phyloP scores from a whole-genome alignment of 2,329 filamentous ascomycete species.

The Ascochyta fabae region DNA sequence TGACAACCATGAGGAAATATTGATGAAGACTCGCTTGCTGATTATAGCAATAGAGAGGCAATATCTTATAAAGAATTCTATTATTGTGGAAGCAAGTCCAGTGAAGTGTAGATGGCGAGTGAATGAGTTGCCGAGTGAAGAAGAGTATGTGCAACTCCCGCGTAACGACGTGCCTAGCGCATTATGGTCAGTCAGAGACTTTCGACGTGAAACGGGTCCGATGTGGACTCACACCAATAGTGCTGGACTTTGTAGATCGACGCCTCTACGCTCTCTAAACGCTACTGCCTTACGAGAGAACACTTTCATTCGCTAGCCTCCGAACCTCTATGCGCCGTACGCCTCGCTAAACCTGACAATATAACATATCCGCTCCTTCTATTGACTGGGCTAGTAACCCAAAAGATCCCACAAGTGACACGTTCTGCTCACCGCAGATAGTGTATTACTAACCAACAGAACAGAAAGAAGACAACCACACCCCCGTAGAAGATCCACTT shows the following conservation, averaged over 20 bases:
- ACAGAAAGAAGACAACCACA: conserved; percentile 83
- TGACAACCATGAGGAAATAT: not conserved
- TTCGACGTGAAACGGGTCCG: no score
- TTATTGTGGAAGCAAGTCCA: no score
- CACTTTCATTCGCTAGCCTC: not conserved
- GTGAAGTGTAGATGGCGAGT: no score
- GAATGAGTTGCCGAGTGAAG: no score
- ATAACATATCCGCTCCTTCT: not conserved
- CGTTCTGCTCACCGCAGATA: conserved; percentile 64
- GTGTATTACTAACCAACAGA: conserved; percentile 90
- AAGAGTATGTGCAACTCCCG: no score
- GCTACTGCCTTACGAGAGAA: not conserved
- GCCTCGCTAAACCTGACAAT: conserved; percentile 25
- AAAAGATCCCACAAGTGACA: not conserved
- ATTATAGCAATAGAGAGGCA: no score
- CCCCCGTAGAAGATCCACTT: conserved; percentile 97
- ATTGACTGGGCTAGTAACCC: not conserved
- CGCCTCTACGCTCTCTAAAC: not conserved
- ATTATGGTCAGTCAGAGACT: no score
- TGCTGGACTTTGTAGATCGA: not conserved
- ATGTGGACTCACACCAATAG: no score
- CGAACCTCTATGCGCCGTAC: conserved; percentile 17
- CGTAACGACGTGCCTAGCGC: no score
- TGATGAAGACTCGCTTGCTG: not conserved
- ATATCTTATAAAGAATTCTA: no score